Evolutionary conservation across 345 rosid genomes (phyloP).

Genomic region (Rhodomyrtus tomentosa): DNA sequence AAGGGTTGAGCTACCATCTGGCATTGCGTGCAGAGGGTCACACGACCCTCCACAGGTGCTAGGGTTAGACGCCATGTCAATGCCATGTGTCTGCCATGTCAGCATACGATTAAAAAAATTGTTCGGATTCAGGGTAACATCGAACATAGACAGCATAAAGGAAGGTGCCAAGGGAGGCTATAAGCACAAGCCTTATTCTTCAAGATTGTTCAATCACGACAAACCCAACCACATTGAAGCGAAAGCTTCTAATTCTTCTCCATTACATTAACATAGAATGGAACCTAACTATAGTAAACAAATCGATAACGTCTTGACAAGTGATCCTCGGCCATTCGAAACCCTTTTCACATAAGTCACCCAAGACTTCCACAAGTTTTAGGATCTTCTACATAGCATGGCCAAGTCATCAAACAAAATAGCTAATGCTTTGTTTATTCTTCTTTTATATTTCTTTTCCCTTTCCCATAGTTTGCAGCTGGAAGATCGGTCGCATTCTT

Average conservation of each 20-base stretch:
- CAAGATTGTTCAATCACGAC: not conserved
- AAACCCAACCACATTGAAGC: not conserved
- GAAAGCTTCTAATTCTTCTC: not conserved
- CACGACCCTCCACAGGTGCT: not conserved
- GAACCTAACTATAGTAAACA: not conserved
- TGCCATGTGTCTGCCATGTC: not conserved
- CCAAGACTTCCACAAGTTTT: not conserved
- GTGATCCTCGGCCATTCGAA: not conserved
- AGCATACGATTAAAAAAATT: rapidly evolving
- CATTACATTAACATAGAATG: not conserved
- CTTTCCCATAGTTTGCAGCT: not conserved
- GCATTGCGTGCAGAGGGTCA: not conserved
- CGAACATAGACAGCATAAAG: not conserved
- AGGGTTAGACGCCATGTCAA: not conserved
- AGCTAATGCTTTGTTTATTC: not conserved
- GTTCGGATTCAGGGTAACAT: not conserved
- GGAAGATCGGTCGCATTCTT: not conserved
- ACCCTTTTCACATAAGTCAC: not conserved
- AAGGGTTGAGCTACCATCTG: not conserved
- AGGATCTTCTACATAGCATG: not conserved
- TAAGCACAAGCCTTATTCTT: not conserved
- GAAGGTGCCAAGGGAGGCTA: not conserved
- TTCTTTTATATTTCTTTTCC: too few species aligned
- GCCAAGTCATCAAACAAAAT: not conserved
- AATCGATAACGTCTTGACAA: not conserved